Evolutionary conservation across 176 grass and related monocot genomes (phyloP), one percentile per base, ranked within the genome.

Genomic region (Ensete ventricosum): DNA sequence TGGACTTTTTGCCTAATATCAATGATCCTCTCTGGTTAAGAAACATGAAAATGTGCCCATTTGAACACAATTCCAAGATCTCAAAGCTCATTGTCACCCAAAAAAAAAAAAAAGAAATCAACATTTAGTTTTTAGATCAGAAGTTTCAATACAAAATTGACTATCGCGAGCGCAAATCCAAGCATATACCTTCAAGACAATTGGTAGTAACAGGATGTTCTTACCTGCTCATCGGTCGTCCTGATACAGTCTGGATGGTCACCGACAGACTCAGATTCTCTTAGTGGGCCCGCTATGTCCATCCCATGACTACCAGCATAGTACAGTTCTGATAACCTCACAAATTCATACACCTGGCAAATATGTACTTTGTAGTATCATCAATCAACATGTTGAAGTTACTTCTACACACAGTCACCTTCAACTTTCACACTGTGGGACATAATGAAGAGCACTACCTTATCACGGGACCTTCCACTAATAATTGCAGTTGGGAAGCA

Each of bases 221-320:
- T 62, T 69, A 81, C 83, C 83, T 81, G 73, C 66, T 76, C 65
- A 72, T 87, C 70, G 50, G 81, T 77, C 14, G 80, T 75, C 16
- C 0, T 57, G 72, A 71, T 72, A 58, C 53, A 69, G 21, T 55
- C 62, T 25, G 68, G 48, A 74, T 20, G 69, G 58, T 62, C 55
- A 13, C 54, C 64, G 20, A 76, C 64, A 19, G 75, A 53, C 50
- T 80, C 54, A 76, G 79, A 76, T 76, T 80, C 25, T 88, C 81
- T 77, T 62, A 49, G 62, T 43, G 88, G 88, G 76, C 87, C 75
- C 73, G 86, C 80, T 82, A 99, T 94, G 84, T 99, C 95, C 90
- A 99, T 94, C 22, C 90, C 95, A 82, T 99, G 95, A 72, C 95
- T 99, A 17, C 95, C 95, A 58, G 95, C 90, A 69, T 98, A 98